Evolutionary conservation across 352 stramenopile genomes (phyloP), one percentile per base, ranked within the genome.

Genomic region (Globisporangium carolinianum): DNA sequence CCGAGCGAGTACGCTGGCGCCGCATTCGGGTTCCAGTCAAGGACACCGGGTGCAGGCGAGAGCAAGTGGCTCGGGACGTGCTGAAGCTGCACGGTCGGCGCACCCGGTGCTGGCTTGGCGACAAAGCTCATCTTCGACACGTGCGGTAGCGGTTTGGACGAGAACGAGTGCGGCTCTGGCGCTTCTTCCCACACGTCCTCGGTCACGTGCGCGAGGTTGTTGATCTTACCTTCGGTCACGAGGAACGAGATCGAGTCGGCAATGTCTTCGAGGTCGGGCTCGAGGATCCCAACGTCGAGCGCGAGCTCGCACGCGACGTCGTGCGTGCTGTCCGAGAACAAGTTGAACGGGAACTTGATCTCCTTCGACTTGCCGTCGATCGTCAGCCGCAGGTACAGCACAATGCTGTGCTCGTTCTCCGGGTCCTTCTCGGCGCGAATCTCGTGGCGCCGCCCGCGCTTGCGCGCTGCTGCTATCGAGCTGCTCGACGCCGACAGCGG

Each of bases 341-440:
- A 71, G 68, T 98, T 94, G 79, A 98, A 98, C 14, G 91, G 86
- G 74, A 98, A 98, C 78, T 98, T 95, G 58, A 98, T 97, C 58
- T 97, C 95, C 69, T 97, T 95, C n/a, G 89, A 97, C 69, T 97
- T 94, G 67, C 89, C 84, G 62, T 94, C 81, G 42, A 94, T 84
- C 60, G 83, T 87, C 59, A 94, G 85, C n/a, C 84, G 89, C 43
- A 98, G 71, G 53, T 93, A 97, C 49, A 98, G 51, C 57, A 91
- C 54, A 41, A 93, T 90, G 43, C 81, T 91, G 71, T 92, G 85
- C 32, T 86, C 73, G 60, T 86, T 90, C 51, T 89, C 79, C 1
- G 76, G 79, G 52, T 93, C 82, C 66, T 91, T 92, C 3, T 70
- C 79, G 6, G 81, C 81, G 58, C 89, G 87, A 61, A 92, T 92